Base-by-base conservation (phyloP, 441 rosid species). In the Melastoma candidum region DNA sequence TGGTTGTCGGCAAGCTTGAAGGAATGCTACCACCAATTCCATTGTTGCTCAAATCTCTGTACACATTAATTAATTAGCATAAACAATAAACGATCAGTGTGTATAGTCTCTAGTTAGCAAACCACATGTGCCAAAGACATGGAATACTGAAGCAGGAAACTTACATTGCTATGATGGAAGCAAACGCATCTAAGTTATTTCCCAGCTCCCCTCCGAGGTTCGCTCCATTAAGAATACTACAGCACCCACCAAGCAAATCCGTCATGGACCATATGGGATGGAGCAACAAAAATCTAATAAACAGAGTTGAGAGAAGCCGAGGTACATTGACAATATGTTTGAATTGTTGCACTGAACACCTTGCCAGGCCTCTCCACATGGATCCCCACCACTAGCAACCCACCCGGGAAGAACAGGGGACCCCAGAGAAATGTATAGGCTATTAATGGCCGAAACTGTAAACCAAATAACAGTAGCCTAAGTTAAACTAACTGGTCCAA, bases 301-400 rank as follows among this genome's bases (percentile, higher is more conserved):
- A 7, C 9, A 51, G 44, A 41, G 41, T 14, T 11, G 2, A 11
- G 11, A 32, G 24, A 53, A 29, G 49, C 43, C 29, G 54, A 50
- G 80, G 22, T 72, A 89, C 99, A 93, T 89, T 66, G 84, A 72
- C 26, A 51, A 36, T 32, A 93, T 81, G 46, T 77, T 77, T 0
- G 96, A 75, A 49, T 51, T 79, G 58, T 81, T 78, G 51, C 99
- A 93, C 46, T 29, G 59, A 64, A 93, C 68, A 47, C 99, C 99
- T 80, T 93, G 97, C 99, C 99, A 93, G 48, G 66, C 65, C 66
- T 85, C 89, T 47, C 80, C 93, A 71, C 99, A 93, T 0, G 99
- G 99, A 71, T 93, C 99, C 80, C 99, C 99, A 44, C 66, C 97
- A 27, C 80, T 64, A 57, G 88, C 84, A 67, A 83, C 74, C 99